These are phyloP conservation scores for Stagonosporopsis rhizophila DNA, from an alignment of 2,329 filamentous ascomycete genomes.

Conservation along the genomic window DNA sequence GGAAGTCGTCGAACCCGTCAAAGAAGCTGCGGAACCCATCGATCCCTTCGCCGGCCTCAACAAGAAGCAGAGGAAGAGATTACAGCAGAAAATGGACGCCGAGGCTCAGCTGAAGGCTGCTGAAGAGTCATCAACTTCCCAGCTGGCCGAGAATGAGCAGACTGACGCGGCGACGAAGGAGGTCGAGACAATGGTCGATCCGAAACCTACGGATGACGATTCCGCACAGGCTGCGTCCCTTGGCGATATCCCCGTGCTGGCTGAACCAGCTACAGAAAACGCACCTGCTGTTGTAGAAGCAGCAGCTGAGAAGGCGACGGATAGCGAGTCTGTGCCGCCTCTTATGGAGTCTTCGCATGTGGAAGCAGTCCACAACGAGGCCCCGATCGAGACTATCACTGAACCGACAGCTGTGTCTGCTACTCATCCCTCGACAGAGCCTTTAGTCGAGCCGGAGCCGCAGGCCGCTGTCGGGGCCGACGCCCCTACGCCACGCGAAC, in stretches of 20 bases:
- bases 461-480: background rate
- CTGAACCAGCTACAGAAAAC: background rate
- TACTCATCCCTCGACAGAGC: background rate
- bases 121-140: background rate
- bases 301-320: background rate
- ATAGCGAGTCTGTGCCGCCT: too few relatives aligned
- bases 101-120: conserved; percentile 15
- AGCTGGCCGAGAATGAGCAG: background rate
- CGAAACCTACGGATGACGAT: too few relatives aligned
- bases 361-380: too few relatives aligned
- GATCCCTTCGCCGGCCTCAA: conserved; percentile 13
- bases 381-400: background rate
- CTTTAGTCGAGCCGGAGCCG: background rate
- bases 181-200: background rate
- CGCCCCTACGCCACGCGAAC: background rate
- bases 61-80: conserved; percentile 28
- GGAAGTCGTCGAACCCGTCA: background rate
- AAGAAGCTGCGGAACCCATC: background rate
- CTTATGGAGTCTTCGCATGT: too few relatives aligned
- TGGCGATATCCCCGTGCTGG: background rate
- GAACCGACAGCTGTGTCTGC: background rate
- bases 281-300: background rate
- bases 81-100: conserved; percentile 30
- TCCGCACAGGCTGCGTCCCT: background rate
- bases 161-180: background rate